Base-by-base conservation (phyloP, 2,329 filamentous ascomycete species). In the Aspergillus novoparasiticus region DNA sequence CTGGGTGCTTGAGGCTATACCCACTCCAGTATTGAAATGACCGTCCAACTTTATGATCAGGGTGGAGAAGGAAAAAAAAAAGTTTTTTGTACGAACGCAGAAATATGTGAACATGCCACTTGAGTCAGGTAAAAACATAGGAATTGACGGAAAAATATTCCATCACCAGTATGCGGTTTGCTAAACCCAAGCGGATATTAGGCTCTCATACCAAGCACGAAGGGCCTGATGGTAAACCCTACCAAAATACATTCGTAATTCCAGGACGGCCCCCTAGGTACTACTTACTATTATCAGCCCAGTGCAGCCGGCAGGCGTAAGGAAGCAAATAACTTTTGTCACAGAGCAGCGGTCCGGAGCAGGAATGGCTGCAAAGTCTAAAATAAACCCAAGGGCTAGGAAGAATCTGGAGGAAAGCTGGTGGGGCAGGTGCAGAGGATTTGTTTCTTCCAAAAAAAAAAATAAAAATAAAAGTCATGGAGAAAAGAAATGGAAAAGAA, bases 261-360 rank as follows among this genome's bases (percentile, higher is more conserved):
- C 32, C 32, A 23, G 48, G 46, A 16, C 10, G 23, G 26, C 23
- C 12, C 34, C 34, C 5, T 16, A 16, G 34, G 34, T 16, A 16
- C 12, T 16, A 36, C 12, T 16, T 36, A 36, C 12, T 16, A 36
- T 14, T 36, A 36, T 36, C 12, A 6, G 12, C 12, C 34, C 34
- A 36, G 34, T 36, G 34, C 34, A 16, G 12, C 12, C 34, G 5
- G 21, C n/a, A 64, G 62, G 45, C 56, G 60, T 54, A 65, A 65
- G 64, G 64, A 65, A 63, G 62, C 43, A 62, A 59, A 58, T 36
- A 36, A 55, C n/a, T 59, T 59, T 54, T 61, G 39, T 59, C 48
- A 21, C 58, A 53, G 58, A 66, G 60, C 60, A 64, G 60, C 60
- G 45, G 64, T 60, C 62, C 58, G 60, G 60, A 63, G 62, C 56